Percentiles rank a stretch among this genome's conserved stretches.
Conservation (phyloP, 2,329 filamentous ascomycete species). For the Didymella glomerata region DNA sequence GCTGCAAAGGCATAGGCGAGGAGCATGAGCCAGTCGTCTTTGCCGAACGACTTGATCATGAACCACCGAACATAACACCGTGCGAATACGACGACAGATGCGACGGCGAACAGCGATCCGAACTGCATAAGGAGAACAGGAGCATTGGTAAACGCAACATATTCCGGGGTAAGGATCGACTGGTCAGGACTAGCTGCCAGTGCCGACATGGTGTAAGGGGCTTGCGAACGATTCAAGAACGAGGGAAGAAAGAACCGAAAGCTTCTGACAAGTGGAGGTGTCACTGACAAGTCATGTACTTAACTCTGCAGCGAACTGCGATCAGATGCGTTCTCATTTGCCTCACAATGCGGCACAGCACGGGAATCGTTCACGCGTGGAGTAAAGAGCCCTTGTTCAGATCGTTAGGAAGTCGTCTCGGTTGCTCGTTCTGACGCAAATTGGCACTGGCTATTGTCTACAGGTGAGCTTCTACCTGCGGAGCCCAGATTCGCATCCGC, state of each 20-base stretch:
- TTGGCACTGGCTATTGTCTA: neutral
- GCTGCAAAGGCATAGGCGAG: constrained; percentile 37
- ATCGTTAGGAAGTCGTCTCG: neutral
- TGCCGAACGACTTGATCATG: constrained; percentile 59
- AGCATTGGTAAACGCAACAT: constrained; percentile 50
- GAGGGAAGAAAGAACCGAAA: neutral
- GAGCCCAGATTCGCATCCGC: neutral
- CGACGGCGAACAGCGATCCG: constrained; percentile 50
- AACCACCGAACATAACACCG: constrained; percentile 58
- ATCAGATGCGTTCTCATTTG: neutral
- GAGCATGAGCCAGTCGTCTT: constrained; percentile 61
- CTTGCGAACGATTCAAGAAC: neutral
- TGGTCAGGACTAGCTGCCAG: constrained; percentile 5
- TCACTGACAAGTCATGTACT: constrained; percentile 6
- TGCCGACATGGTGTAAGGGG: constrained; percentile 6
- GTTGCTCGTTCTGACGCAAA: constrained; percentile 8
- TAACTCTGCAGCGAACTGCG: neutral
- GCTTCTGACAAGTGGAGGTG: constrained; percentile 2
- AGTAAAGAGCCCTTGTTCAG: constrained; percentile 1
- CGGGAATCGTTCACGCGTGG: neutral
- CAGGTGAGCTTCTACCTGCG: neutral
- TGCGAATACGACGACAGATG: constrained; percentile 51
- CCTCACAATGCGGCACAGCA: constrained; percentile 13
- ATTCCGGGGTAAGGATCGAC: constrained; percentile 34
- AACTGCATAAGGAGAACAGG: constrained; percentile 54